Conservation (phyloP, 2,329 filamentous ascomycete species). For the Aureobasidium lini region DNA sequence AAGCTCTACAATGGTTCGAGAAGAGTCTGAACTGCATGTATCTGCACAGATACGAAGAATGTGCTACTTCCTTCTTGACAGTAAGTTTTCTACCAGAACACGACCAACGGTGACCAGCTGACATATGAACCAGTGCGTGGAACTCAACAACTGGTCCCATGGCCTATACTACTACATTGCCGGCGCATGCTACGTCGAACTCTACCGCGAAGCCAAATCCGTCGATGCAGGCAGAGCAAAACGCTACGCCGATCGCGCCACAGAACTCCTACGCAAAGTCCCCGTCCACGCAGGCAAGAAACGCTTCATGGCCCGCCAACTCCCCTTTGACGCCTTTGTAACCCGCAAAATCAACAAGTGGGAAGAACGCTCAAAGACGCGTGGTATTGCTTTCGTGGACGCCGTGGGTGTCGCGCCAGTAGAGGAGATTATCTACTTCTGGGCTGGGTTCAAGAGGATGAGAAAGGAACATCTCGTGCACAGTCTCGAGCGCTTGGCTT, state of each 20-base stretch:
- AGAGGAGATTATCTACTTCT: slow-evolving; percentile 89
- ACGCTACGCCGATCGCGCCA: slow-evolving; percentile 45
- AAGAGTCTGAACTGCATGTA: slow-evolving; percentile 72
- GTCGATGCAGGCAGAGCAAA: slow-evolving; percentile 27
- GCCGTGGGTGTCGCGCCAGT: slow-evolving; percentile 73
- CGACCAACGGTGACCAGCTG: slow-evolving; percentile 21
- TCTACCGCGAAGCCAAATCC: slow-evolving; percentile 60
- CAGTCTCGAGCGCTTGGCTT: slow-evolving; percentile 34
- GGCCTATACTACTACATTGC: slow-evolving; percentile 85
- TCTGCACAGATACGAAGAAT: slow-evolving; percentile 65
- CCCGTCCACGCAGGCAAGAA: slow-evolving; percentile 74
- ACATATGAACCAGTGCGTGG: slow-evolving; percentile 45
- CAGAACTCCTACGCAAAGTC: slow-evolving; percentile 63
- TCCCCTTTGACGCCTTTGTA: slow-evolving; percentile 85
- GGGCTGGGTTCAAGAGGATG: slow-evolving; percentile 86
- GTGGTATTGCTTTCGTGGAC: slow-evolving; percentile 64
- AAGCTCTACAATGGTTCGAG: slow-evolving; percentile 80
- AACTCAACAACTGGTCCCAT: slow-evolving; percentile 86
- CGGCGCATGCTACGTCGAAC: slow-evolving; percentile 67
- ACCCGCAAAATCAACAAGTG: slow-evolving; percentile 80
- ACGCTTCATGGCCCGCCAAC: slow-evolving; percentile 77
- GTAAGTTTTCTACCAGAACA: slow-evolving; percentile 27
- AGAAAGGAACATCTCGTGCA: slow-evolving; percentile 55
- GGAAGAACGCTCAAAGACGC: slow-evolving; percentile 66
- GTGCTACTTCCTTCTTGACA: slow-evolving; percentile 64